These are phyloP conservation scores for Melampsora abietis-canadensis DNA, from an alignment of 1,284 basidiomycete species.

Conservation along the genomic window DNA sequence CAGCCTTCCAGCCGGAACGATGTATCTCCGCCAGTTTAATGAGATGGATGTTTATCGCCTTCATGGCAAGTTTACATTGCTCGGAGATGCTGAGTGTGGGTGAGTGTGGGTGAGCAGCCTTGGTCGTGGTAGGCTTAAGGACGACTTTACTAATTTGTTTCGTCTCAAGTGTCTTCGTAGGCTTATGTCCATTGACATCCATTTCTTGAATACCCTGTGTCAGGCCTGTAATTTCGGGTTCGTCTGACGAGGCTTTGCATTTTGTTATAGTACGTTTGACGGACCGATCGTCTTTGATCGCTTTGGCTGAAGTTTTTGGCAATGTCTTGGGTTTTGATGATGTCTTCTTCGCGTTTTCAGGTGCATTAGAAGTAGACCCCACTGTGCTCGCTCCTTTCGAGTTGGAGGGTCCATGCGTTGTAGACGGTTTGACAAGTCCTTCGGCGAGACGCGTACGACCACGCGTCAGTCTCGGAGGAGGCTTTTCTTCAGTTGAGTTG, in stretches of 20 bases:
- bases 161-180: neutral
- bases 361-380: neutral
- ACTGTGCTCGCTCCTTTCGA: neutral
- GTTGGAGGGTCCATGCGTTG: neutral
- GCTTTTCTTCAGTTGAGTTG: conserved; percentile 4
- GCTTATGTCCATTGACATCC: neutral
- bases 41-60: conserved; percentile 26
- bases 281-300: neutral
- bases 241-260: neutral
- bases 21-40: conserved; percentile 23
- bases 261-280: neutral
- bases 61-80: conserved; percentile 27
- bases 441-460: conserved; percentile 5
- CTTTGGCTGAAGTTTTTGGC: neutral
- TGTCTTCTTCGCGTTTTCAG: neutral
- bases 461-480: conserved; percentile 5
- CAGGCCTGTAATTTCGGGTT: neutral
- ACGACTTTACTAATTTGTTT: neutral
- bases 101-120: neutral
- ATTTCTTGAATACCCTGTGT: neutral
- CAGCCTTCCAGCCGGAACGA: conserved; percentile 36
- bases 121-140: neutral
- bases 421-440: neutral
- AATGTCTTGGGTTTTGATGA: neutral
- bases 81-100: neutral